Conservation (phyloP, 345 rosid genomes). For the Sonneratia alba region DNA sequence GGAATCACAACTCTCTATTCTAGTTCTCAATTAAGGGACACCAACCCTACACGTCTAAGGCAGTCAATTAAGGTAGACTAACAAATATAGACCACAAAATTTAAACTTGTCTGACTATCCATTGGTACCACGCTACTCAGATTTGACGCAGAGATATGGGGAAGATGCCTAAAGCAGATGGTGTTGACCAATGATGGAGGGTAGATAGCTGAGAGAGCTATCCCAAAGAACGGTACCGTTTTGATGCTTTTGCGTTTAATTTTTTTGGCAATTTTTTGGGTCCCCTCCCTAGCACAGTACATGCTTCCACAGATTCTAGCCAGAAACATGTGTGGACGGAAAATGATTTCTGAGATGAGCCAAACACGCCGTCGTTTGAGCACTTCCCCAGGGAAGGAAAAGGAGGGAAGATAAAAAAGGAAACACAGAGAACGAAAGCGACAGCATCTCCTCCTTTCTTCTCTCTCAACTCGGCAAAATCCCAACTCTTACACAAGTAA, state of each 20-base stretch:
- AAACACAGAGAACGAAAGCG: not conserved
- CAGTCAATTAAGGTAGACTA: too few relatives aligned
- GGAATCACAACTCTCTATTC: not conserved
- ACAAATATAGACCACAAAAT: not conserved
- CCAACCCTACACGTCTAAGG: not conserved
- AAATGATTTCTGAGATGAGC: not conserved
- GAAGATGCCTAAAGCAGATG: not conserved
- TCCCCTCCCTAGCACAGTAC: not conserved
- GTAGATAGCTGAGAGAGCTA: not conserved
- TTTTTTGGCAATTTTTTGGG: not conserved
- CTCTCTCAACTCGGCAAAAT: not conserved
- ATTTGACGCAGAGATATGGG: not conserved
- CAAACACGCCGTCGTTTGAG: not conserved
- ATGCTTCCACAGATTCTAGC: not conserved
- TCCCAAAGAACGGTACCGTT: not conserved
- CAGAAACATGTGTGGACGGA: not conserved
- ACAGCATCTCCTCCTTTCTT: not conserved
- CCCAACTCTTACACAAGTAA: constrained; percentile 3
- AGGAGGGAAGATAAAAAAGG: not conserved
- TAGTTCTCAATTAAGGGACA: not conserved
- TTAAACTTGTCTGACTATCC: not conserved
- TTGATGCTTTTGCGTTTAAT: not conserved
- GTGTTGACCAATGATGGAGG: not conserved
- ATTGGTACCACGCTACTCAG: not conserved
- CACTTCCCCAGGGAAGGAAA: not conserved